Conservation (phyloP, 768 basidiomycete genomes). For the Paxillus ammoniavirescens region DNA sequence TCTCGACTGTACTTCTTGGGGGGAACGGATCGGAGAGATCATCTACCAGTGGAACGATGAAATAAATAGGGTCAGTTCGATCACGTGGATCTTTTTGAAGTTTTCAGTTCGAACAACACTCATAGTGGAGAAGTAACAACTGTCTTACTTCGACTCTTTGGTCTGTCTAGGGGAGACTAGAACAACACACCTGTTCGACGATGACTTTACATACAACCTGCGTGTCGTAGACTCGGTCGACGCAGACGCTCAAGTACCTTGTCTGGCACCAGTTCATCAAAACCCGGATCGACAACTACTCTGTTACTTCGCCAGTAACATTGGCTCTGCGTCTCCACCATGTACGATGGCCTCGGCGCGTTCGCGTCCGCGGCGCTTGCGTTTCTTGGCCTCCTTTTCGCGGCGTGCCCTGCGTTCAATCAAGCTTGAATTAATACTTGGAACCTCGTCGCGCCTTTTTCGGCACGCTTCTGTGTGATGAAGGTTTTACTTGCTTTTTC, state of each 20-base stretch:
- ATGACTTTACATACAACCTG: too few relatives aligned
- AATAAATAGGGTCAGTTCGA: too few relatives aligned
- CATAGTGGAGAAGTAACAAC: too few relatives aligned
- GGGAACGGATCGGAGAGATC: too few relatives aligned
- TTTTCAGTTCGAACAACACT: too few relatives aligned
- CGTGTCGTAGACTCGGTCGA: too few relatives aligned
- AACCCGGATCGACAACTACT: conserved; percentile 84
- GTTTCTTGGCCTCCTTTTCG: conserved; percentile 77
- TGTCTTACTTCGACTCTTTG: too few relatives aligned
- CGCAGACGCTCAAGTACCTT: conserved; percentile 49
- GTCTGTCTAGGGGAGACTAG: too few relatives aligned
- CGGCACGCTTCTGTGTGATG: conserved; percentile 72
- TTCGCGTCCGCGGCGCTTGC: conserved; percentile 53
- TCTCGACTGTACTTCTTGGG: too few relatives aligned
- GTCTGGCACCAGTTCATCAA: conserved; percentile 91
- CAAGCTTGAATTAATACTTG: conserved; percentile 51
- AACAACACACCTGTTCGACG: too few relatives aligned
- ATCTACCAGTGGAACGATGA: too few relatives aligned
- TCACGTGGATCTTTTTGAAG: too few relatives aligned
- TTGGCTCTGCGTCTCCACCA: conserved; percentile 35
- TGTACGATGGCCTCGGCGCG: conserved; percentile 47
- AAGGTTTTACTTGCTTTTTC: conserved; percentile 36
- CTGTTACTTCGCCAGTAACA: conserved; percentile 42
- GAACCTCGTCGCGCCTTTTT: conserved; percentile 58
- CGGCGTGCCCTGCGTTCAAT: conserved; percentile 65